Evolutionary conservation across 495 filamentous ascomycete species (phyloP).

Genomic region (Beverwykella pulmonaria): DNA sequence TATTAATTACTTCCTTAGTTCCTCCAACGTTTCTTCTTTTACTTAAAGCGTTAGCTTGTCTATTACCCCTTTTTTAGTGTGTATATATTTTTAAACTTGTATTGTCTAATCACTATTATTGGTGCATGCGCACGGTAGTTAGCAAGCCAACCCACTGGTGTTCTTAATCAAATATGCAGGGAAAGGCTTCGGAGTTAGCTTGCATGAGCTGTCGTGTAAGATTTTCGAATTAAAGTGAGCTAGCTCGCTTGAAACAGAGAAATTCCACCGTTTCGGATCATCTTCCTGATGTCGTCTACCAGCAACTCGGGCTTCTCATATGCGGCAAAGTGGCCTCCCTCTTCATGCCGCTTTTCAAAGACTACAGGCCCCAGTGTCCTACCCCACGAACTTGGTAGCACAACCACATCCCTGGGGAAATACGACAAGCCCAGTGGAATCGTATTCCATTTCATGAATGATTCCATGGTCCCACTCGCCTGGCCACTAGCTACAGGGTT

Average conservation of each 20-base stretch:
- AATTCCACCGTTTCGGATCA: constrained; percentile 13
- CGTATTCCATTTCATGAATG: neutral
- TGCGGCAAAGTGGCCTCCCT: constrained; percentile 33
- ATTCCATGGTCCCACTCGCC: constrained; percentile 5
- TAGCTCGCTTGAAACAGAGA: neutral
- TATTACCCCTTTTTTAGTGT: no score
- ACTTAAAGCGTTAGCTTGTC: no score
- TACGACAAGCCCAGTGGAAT: constrained; percentile 20
- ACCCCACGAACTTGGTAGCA: constrained; percentile 18
- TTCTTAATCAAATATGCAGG: no score
- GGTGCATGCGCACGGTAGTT: no score
- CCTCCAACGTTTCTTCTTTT: no score
- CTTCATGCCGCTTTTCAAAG: constrained; percentile 19
- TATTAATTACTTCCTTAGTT: no score
- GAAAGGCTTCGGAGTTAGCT: no score
- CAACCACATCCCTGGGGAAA: constrained; percentile 28
- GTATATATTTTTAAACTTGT: no score
- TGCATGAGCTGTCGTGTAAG: no score
- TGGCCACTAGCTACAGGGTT: constrained; percentile 22
- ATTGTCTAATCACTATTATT: no score
- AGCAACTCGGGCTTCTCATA: constrained; percentile 21
- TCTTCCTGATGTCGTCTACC: constrained; percentile 19
- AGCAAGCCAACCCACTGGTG: no score
- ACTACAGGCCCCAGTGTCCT: constrained; percentile 28
- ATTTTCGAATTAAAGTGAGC: no score